Base-by-base conservation (phyloP, 371 early-diverging fungal genomes). In the Saksenaea vasiformis region DNA sequence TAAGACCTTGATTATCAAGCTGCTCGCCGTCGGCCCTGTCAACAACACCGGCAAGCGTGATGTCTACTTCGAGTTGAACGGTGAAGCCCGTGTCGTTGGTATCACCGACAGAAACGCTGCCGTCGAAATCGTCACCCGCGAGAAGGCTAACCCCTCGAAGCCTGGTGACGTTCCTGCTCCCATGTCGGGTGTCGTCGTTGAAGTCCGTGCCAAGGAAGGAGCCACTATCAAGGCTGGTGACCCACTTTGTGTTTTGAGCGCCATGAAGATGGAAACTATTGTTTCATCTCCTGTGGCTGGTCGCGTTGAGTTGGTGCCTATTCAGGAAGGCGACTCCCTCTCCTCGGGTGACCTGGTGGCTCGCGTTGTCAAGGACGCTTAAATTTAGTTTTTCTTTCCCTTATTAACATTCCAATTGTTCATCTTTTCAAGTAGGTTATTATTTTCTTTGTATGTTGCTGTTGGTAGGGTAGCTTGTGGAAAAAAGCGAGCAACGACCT, bases 191-290 rank as follows among this genome's bases (percentile, higher is more conserved):
- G 91, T 93, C 1, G 93, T 98, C 4, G 87, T 98, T 22, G 97
- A 96, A 72, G 84, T 97, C 57, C 87, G 91, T 54, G 93, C 89
- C 56, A 89, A 92, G 68, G 84, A 74, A 63, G 97, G 97, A 47
- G 80, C 85, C 31, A 71, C 79, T 44, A 88, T 98, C 62, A 94
- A 93, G 83, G 87, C 87, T 9, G 98, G 97, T 11, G 95, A 96
- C 64, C 93, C 95, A 8, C 73, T 96, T 61, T 93, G 90, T 64
- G 91, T 97, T 11, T 78, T 97, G 60, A 90, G 90, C 55, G 97
- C 97, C 51, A 97, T 97, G 98, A 97, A 97, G 82, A 96, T 97
- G 96, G 98, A 97, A 77, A 95, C 96, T 1, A 87, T 95, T 4
- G 95, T 97, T 15, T 85, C 93, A 11, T 84, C 95, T 8, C 88